These are phyloP conservation scores for Cercospora nicotianae DNA, from an alignment of 2,329 filamentous ascomycete species.

Conservation along the genomic window DNA sequence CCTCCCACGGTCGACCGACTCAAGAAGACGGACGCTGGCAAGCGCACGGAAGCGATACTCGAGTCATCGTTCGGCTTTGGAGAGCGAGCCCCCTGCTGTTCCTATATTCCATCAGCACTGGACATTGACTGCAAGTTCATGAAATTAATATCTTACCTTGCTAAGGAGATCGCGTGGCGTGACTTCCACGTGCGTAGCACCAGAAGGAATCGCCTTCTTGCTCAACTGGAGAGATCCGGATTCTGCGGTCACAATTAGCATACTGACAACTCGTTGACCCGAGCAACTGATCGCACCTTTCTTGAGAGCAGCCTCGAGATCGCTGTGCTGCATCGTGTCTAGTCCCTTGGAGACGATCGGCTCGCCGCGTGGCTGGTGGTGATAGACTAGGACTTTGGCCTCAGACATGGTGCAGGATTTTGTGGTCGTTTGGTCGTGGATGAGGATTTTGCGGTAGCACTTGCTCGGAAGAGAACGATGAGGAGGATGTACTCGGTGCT, in stretches of 20 bases:
- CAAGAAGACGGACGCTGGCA: background rate
- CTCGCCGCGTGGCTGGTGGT: conserved; percentile 21
- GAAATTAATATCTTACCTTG: background rate
- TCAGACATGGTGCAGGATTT: conserved; percentile 11
- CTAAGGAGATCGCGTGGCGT: conserved; percentile 1
- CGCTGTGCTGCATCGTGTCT: background rate
- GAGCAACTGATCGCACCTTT: background rate
- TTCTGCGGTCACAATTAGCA: background rate
- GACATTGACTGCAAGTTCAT: background rate
- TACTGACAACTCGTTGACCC: too few species aligned
- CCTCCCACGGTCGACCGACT: conserved; percentile 1
- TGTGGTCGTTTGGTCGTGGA: background rate
- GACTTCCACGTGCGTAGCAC: conserved; percentile 4
- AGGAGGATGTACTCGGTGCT: background rate
- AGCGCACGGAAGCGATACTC: conserved; percentile 2
- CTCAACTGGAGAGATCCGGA: background rate
- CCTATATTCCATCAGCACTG: background rate
- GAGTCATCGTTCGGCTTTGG: conserved; percentile 3
- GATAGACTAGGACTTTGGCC: conserved; percentile 31
- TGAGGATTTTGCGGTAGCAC: background rate
- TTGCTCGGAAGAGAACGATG: background rate
- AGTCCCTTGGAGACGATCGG: background rate
- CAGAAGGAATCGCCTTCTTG: background rate
- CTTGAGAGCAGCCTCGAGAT: conserved; percentile 21
- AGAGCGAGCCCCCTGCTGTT: background rate